These are phyloP conservation scores for Truncatella angustata DNA, from an alignment of 2,329 filamentous ascomycete genomes.

Conservation along the genomic window DNA sequence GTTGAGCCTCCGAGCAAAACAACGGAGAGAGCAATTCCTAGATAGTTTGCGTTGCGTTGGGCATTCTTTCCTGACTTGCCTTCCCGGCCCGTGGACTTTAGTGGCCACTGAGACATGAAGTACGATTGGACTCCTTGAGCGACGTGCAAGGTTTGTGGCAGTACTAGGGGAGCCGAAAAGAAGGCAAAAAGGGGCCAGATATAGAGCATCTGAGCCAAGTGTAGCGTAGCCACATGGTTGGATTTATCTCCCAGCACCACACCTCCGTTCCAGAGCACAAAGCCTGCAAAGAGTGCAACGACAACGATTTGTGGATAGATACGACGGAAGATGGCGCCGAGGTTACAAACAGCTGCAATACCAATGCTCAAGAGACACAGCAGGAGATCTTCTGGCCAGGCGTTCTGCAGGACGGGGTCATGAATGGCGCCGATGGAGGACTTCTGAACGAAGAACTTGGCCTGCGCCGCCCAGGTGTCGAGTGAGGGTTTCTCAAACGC, in stretches of 20 bases:
- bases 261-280: constrained; percentile 83
- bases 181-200: constrained; percentile 88
- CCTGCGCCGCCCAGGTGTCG: constrained; percentile 31
- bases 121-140: neutral
- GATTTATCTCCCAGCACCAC: constrained; percentile 94
- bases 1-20: constrained; percentile 35
- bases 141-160: constrained; percentile 48
- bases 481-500: constrained; percentile 26
- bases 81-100: neutral
- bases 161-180: constrained; percentile 79
- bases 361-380: constrained; percentile 62
- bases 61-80: neutral
- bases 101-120: neutral
- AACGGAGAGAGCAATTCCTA: constrained; percentile 33
- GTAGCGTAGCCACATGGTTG: constrained; percentile 86
- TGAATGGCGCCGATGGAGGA: constrained; percentile 54
- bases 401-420: constrained; percentile 46
- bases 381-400: constrained; percentile 51
- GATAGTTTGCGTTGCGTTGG: constrained; percentile 18
- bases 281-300: constrained; percentile 44
- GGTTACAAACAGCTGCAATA: constrained; percentile 54
- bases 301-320: constrained; percentile 62
- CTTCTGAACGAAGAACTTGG: constrained; percentile 38
- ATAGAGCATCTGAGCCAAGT: constrained; percentile 91
- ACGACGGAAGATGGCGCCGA: constrained; percentile 41